Conservation (phyloP, 306 rosid species). For the Herpetospermum pedunculosum region DNA sequence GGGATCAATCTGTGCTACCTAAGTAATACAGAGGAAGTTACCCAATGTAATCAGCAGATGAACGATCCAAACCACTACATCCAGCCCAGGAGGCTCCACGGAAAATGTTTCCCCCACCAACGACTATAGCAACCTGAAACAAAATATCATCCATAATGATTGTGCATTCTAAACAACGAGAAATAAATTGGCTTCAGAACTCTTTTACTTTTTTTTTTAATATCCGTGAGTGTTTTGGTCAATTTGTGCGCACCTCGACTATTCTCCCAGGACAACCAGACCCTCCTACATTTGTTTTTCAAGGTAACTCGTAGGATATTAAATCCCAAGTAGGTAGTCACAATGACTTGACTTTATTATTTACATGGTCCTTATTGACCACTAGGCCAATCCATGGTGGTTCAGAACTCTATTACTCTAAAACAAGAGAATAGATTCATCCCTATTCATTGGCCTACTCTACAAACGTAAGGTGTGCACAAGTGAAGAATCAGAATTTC, state of each 20-base stretch:
- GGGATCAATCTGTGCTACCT: too few species aligned
- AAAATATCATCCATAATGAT: conserved; percentile 11
- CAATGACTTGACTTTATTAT: too few species aligned
- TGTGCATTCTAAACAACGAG: not conserved
- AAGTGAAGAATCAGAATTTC: not conserved
- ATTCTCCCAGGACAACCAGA: too few species aligned
- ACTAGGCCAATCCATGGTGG: too few species aligned
- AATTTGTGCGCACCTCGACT: too few species aligned
- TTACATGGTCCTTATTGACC: too few species aligned
- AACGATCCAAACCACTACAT: conserved; percentile 82
- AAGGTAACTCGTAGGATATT: too few species aligned
- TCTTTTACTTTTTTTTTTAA: too few species aligned
- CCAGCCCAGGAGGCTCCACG: conserved; percentile 95
- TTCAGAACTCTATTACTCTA: not conserved
- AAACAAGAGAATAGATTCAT: not conserved
- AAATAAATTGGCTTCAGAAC: not conserved
- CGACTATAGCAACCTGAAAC: conserved; percentile 90
- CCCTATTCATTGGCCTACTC: not conserved
- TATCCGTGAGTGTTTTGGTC: too few species aligned
- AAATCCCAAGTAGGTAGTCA: too few species aligned
- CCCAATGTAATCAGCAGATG: conserved; percentile 97
- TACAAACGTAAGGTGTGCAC: not conserved
- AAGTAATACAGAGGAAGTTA: conserved; percentile 18
- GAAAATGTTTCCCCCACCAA: conserved; percentile 94
- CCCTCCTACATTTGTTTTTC: too few species aligned